phyloP scores from a whole-genome alignment of 2,329 filamentous ascomycete species.

The Sordariomycetes sp. region DNA sequence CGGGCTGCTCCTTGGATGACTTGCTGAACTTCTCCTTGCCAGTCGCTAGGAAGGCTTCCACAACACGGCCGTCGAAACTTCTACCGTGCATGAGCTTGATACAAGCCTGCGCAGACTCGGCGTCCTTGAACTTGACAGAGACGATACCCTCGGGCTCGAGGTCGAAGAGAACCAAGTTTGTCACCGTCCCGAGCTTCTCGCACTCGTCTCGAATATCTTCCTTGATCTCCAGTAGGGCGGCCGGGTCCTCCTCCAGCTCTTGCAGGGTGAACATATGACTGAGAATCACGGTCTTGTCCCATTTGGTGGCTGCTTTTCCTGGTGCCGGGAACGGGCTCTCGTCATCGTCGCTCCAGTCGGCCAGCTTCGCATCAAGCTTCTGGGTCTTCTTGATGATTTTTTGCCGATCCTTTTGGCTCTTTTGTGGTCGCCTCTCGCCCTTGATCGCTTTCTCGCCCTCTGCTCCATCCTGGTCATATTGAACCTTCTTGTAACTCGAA shows the following conservation, averaged over 20 bases:
- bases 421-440: slow-evolving; percentile 32
- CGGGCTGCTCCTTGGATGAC: slow-evolving; percentile 47
- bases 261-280: slow-evolving; percentile 87
- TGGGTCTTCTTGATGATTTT: slow-evolving; percentile 89
- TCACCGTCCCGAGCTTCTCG: slow-evolving; percentile 75
- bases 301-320: slow-evolving; percentile 38
- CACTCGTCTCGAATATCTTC: slow-evolving; percentile 91
- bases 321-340: slow-evolving; percentile 44
- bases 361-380: slow-evolving; percentile 82
- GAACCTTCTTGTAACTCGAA: slow-evolving; percentile 81
- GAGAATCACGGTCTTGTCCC: slow-evolving; percentile 77
- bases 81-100: slow-evolving; percentile 70
- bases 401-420: slow-evolving; percentile 62
- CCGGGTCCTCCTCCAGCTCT: slow-evolving; percentile 78
- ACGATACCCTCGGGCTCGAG: slow-evolving; percentile 76
- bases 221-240: slow-evolving; percentile 81
- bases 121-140: slow-evolving; percentile 70
- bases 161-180: slow-evolving; percentile 87
- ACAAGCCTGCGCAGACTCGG: slow-evolving; percentile 63
- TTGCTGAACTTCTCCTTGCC: slow-evolving; percentile 68
- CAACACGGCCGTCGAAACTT: slow-evolving; percentile 63
- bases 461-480: slow-evolving; percentile 44
- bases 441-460: slow-evolving; percentile 11
- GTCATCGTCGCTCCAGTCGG: slow-evolving; percentile 95
- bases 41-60: slow-evolving; percentile 62